Percentiles rank a stretch among this genome's conserved stretches.
phyloP scores from a whole-genome alignment of 139 green algal species.

The Volvox africanus region DNA sequence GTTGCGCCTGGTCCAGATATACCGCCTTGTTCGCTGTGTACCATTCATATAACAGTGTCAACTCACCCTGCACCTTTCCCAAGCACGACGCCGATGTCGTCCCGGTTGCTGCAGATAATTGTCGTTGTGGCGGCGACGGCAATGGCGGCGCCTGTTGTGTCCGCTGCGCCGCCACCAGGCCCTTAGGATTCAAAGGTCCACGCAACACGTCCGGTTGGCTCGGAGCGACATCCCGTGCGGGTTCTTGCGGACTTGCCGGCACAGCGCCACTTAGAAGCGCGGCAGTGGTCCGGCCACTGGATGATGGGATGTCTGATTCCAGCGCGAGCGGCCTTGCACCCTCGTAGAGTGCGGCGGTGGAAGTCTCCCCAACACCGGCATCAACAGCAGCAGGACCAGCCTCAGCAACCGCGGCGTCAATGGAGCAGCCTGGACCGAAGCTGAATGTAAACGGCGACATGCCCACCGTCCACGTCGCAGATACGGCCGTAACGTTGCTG shows the following conservation, averaged over 20 bases:
- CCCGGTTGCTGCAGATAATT: not conserved
- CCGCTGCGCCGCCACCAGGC: not conserved
- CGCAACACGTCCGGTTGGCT: too few species aligned
- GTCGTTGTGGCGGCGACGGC: not conserved
- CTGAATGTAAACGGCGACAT: not conserved
- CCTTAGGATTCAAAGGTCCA: too few species aligned
- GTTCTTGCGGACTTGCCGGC: too few species aligned
- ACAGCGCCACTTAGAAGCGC: not conserved
- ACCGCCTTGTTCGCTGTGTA: constrained; percentile 56
- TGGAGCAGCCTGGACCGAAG: not conserved
- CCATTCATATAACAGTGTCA: constrained; percentile 58
- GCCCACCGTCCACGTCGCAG: not conserved
- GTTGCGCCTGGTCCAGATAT: constrained; percentile 52
- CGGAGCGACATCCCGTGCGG: too few species aligned
- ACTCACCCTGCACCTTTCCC: constrained; percentile 44
- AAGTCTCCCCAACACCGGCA: not conserved
- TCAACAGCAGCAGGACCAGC: not conserved
- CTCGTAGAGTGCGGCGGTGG: not conserved
- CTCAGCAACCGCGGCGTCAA: not conserved
- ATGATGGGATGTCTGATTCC: too few species aligned
- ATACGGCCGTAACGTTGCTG: not conserved
- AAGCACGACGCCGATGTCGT: constrained; percentile 38
- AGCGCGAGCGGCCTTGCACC: not conserved
- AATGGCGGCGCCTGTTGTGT: not conserved
- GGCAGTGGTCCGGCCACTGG: not conserved